Conservation (phyloP, 106 monocot species). For the Dioscorea zingiberensis region DNA sequence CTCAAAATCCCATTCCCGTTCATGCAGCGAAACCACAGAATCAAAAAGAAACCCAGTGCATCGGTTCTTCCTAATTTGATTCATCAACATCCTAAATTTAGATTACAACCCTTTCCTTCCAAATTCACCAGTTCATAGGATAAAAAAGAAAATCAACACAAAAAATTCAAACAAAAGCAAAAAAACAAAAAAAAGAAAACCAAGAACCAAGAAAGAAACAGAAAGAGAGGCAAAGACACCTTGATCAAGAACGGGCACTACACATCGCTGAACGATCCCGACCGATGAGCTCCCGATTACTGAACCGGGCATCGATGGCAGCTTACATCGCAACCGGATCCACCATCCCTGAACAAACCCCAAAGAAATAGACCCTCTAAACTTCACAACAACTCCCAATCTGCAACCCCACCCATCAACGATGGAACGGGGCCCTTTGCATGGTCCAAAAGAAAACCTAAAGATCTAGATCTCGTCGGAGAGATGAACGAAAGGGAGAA, state of each 20-base stretch:
- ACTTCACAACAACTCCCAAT: not conserved
- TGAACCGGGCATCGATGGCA: slow-evolving; percentile 37
- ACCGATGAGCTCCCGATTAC: slow-evolving; percentile 28
- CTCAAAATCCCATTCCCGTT: no score
- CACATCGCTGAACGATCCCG: slow-evolving; percentile 45
- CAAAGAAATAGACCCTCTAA: not conserved
- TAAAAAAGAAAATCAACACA: no score
- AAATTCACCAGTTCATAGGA: no score
- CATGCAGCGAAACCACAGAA: no score
- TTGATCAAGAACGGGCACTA: slow-evolving; percentile 20
- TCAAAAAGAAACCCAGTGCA: no score
- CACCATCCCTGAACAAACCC: slow-evolving; percentile 10
- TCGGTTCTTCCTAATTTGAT: no score
- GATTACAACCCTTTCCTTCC: no score
- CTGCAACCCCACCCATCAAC: not conserved
- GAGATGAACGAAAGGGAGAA: not conserved
- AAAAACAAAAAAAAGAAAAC: no score
- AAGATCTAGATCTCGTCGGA: not conserved
- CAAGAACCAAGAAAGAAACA: no score
- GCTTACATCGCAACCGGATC: slow-evolving; percentile 24
- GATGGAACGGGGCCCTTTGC: not conserved
- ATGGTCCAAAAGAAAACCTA: not conserved
- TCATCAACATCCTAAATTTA: no score
- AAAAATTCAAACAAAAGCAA: no score
- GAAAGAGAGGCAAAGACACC: no score